A percentile compares a stretch with the other conserved stretches of the same genome.
These are phyloP conservation scores for Podospora anserina DNA, from an alignment of 495 filamentous ascomycete species.

Conservation along the genomic window DNA sequence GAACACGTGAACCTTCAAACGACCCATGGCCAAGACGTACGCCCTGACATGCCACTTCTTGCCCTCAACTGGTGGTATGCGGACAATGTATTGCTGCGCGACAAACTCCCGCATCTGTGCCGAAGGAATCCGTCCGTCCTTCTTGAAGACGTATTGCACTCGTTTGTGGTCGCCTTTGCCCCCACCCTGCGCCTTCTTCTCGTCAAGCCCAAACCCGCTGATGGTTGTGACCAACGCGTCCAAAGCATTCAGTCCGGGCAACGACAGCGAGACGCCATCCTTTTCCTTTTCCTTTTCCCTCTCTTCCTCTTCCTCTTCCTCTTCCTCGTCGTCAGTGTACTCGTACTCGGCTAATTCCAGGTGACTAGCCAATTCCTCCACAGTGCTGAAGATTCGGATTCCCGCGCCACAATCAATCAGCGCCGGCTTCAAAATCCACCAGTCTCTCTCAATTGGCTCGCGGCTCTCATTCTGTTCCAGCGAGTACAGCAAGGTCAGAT, in stretches of 20 bases:
- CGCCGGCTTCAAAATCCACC: slow-evolving; percentile 81
- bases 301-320: slow-evolving; percentile 15
- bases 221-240: slow-evolving; percentile 12
- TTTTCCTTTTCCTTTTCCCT: slow-evolving; percentile 8
- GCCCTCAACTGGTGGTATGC: slow-evolving; percentile 59
- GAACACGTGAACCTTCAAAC: slow-evolving; percentile 68
- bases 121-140: slow-evolving; percentile 60
- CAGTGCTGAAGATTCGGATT: slow-evolving; percentile 68
- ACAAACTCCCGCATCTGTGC: slow-evolving; percentile 66
- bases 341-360: slow-evolving; percentile 64
- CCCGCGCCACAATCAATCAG: slow-evolving; percentile 81
- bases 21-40: slow-evolving; percentile 67
- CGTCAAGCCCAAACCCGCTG: not conserved
- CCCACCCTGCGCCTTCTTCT: not conserved
- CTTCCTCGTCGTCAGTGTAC: slow-evolving; percentile 18
- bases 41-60: slow-evolving; percentile 80
- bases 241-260: slow-evolving; percentile 13
- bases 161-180: slow-evolving; percentile 14
- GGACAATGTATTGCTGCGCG: slow-evolving; percentile 69
- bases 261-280: slow-evolving; percentile 11
- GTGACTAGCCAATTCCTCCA: slow-evolving; percentile 61
- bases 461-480: slow-evolving; percentile 52
- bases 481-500: slow-evolving; percentile 56
- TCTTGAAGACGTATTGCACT: slow-evolving; percentile 19
- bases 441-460: slow-evolving; percentile 54